These are phyloP conservation scores for Kwoniella mangroviensis DNA, from an alignment of 768 basidiomycete genomes.

Conservation along the genomic window DNA sequence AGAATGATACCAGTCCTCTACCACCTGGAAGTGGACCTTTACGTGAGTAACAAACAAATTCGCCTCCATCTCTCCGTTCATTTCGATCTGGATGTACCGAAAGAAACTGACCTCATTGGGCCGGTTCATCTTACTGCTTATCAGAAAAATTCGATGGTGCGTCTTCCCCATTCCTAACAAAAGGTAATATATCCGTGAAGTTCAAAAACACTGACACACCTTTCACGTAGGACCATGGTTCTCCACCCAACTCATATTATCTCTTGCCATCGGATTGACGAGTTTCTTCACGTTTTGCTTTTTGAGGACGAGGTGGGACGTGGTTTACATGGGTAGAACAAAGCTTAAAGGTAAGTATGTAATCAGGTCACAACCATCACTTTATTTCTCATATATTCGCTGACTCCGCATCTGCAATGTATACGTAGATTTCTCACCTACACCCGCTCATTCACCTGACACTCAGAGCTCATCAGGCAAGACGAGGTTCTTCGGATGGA, in stretches of 20 bases:
- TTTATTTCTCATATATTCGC: not conserved
- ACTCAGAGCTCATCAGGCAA: conserved; percentile 17
- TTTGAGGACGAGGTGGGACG: conserved; percentile 81
- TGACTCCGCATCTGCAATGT: not conserved
- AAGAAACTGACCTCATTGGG: no score
- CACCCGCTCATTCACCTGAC: conserved; percentile 41
- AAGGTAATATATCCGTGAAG: no score
- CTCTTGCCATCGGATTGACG: conserved; percentile 72
- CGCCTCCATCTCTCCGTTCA: no score
- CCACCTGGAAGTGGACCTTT: conserved; percentile 49
- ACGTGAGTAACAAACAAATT: conserved; percentile 27
- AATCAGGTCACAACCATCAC: not conserved
- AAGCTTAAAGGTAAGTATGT: conserved; percentile 78
- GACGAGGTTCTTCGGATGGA: conserved; percentile 83
- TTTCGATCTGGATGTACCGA: no score
- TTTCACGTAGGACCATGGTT: conserved; percentile 81
- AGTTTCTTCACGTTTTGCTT: conserved; percentile 90
- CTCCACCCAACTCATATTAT: conserved; percentile 81
- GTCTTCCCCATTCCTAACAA: not conserved
- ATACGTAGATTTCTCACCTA: conserved; percentile 43
- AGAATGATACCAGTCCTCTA: conserved; percentile 18
- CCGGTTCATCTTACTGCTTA: not conserved
- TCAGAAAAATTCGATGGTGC: conserved; percentile 47
- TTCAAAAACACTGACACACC: not conserved
- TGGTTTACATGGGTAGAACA: conserved; percentile 89